Evolutionary conservation across 208 protist species (phyloP), one percentile per base, ranked within the genome.

Genomic region (Trypanosoma boissoni): DNA sequence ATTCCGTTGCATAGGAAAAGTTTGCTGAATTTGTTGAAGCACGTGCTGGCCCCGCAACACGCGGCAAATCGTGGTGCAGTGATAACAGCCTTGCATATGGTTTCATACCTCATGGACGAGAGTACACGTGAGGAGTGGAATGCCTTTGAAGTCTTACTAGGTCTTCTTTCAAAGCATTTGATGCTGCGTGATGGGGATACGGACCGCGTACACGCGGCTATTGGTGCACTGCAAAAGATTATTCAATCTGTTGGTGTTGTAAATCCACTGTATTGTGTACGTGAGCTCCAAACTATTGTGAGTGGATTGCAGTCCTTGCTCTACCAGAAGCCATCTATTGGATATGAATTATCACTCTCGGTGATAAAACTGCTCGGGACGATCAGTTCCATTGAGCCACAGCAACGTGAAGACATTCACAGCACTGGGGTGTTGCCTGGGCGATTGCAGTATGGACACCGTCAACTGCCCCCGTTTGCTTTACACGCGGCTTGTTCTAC

Each of bases 351-450:
- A 24, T 85, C 86, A 8, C 58, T 92, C 26, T 81, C 77, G 27
- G 74, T 89, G 23, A 58, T 92, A 49, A 75, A 83, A 36, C 73
- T 92, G 16, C 73, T 92, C 9, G 80, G 82, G 29, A 92, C 82
- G 14, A 88, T 92, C 68, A 83, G 78, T 65, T 78, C 76, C 58
- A 88, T 88, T 24, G 76, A 86, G 60, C 72, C 81, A n/a, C 27
- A 56, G 26, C 53, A 69, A 16, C 31, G 32, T 43, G 67, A 71
- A 2, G 58, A 74, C 26, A 50, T 29, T 31, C 55, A 64, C 4
- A 31, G 24, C 27, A 44, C 55, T 2, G 12, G 27, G 3, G 6
- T 71, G 4, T 8, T 71, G 2, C 39, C 58, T 50, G 29, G 51
- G 1, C 10, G 28, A 20, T 50, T 39, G 14, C 49, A 66, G 8